Evolutionary conservation across 768 basidiomycete species (phyloP).

Genomic region (Naganishia friedmannii): DNA sequence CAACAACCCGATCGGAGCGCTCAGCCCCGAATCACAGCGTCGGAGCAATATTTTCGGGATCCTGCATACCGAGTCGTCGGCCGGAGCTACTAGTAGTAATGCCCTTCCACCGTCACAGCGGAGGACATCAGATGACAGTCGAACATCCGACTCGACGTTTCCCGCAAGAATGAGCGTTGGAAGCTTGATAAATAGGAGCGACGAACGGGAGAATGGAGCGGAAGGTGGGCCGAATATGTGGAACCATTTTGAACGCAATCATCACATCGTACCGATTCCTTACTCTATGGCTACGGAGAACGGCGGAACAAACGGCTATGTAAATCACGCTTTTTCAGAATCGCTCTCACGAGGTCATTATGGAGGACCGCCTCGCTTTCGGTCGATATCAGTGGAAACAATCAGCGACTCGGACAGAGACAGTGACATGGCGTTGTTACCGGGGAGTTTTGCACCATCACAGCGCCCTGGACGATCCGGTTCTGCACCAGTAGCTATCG

Average conservation of each 20-base stretch:
- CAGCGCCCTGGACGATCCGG: background rate
- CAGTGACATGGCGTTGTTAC: background rate
- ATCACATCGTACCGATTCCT: background rate
- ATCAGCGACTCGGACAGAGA: background rate
- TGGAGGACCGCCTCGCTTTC: background rate
- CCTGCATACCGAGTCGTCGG: constrained; percentile 11
- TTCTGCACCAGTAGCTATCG: background rate
- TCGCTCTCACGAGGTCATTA: background rate
- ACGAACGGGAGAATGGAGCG: background rate
- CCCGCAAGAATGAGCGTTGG: constrained; percentile 16
- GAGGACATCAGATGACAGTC: background rate
- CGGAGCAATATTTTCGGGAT: constrained; percentile 22
- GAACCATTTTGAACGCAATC: background rate
- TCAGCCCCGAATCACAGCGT: constrained; percentile 16
- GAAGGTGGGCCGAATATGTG: background rate
- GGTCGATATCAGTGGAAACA: background rate
- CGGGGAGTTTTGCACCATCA: background rate
- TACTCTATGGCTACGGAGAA: background rate
- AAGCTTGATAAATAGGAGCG: constrained; percentile 1
- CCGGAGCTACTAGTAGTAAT: background rate
- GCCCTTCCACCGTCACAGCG: background rate
- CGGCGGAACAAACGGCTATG: background rate
- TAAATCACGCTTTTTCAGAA: background rate
- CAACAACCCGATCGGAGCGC: constrained; percentile 3
- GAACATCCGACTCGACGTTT: background rate